phyloP scores from a whole-genome alignment of 75 land plant genomes.

The Sequoiadendron giganteum region DNA sequence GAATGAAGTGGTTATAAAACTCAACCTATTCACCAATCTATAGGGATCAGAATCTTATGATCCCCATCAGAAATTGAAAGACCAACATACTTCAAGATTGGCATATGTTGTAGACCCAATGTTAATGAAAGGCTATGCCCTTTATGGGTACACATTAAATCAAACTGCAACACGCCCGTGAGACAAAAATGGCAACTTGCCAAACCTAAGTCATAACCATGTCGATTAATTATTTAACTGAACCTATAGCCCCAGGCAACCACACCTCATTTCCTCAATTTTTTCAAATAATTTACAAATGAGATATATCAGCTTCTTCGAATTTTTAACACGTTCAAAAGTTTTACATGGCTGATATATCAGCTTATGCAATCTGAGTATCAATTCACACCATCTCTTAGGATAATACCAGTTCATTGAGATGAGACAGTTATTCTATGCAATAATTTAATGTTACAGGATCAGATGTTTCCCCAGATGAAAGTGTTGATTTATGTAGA shows the following conservation, averaged over 20 bases:
- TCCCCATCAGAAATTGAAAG: background rate
- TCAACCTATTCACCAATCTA: background rate
- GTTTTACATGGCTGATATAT: background rate
- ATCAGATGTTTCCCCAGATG: conserved; percentile 35
- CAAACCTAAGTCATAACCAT: background rate
- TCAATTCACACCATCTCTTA: background rate
- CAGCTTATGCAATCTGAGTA: background rate
- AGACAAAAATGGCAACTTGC: background rate
- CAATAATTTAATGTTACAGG: conserved; percentile 42
- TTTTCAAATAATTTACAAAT: background rate
- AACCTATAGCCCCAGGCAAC: background rate
- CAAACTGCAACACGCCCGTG: background rate
- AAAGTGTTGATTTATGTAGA: conserved; percentile 26
- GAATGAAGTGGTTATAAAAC: background rate
- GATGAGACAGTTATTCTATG: conserved; percentile 50
- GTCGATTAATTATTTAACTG: background rate
- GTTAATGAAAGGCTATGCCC: background rate
- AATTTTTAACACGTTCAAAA: background rate
- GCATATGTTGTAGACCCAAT: background rate
- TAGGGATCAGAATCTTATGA: background rate
- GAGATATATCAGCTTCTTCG: background rate
- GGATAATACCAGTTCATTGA: background rate
- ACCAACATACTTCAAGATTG: background rate
- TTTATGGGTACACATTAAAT: background rate
- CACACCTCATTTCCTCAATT: background rate